phyloP scores from a whole-genome alignment of 306 rosid genomes.

The Canavalia ensiformis region DNA sequence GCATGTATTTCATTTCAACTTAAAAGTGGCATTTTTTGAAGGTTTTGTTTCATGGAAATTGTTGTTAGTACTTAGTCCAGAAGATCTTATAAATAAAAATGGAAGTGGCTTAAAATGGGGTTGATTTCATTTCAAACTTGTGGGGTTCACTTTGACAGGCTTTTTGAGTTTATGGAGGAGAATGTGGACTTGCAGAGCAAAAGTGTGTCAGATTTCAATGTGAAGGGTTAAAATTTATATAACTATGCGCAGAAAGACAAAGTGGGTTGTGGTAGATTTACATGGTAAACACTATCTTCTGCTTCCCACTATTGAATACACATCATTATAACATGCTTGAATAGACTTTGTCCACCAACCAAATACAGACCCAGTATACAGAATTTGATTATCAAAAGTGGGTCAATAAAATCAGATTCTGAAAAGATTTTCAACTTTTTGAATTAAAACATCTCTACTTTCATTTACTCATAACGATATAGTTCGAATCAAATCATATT shows the following conservation, averaged over 20 bases:
- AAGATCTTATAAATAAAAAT: constrained; percentile 30
- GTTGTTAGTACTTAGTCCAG: constrained; percentile 23
- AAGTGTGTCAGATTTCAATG: constrained; percentile 61
- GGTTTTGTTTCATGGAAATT: constrained; percentile 57
- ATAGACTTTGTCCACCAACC: constrained; percentile 45
- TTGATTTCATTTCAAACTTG: constrained; percentile 58
- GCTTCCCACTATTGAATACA: constrained; percentile 66
- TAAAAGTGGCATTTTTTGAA: constrained; percentile 36
- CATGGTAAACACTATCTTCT: constrained; percentile 62
- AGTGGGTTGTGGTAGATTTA: constrained; percentile 53
- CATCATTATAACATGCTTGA: constrained; percentile 46
- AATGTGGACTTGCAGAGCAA: constrained; percentile 66
- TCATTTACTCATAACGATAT: neutral
- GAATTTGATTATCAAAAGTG: neutral
- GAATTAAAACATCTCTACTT: neutral
- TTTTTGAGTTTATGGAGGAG: constrained; percentile 58
- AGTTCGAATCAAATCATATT: constrained; percentile 19
- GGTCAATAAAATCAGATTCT: constrained; percentile 37
- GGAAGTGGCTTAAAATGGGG: constrained; percentile 44
- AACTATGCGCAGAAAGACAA: constrained; percentile 28
- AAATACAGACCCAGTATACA: constrained; percentile 35
- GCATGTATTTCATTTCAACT: constrained; percentile 36
- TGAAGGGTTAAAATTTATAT: constrained; percentile 31
- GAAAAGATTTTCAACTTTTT: constrained; percentile 22
- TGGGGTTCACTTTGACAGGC: constrained; percentile 74